phyloP scores from a whole-genome alignment of 306 rosid species.

The Glycine tomentella region DNA sequence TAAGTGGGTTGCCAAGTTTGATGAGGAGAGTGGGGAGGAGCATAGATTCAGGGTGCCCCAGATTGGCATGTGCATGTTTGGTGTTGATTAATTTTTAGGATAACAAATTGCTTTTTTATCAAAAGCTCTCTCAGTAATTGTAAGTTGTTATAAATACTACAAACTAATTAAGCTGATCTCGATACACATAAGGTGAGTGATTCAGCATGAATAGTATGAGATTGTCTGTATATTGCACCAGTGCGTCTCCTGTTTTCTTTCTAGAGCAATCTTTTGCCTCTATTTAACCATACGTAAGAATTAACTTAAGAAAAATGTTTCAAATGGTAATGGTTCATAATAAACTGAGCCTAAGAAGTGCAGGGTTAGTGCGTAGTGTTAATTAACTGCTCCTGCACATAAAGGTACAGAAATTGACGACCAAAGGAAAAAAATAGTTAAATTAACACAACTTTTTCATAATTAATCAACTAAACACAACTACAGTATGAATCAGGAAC shows the following conservation, averaged over 20 bases:
- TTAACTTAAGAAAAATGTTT: neutral
- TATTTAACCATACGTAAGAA: neutral
- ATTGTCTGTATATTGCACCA: neutral
- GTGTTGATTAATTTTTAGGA: neutral
- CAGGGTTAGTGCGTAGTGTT: neutral
- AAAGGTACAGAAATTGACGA: neutral
- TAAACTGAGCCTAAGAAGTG: neutral
- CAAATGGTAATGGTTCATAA: constrained; percentile 7
- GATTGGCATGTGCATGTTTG: constrained; percentile 16
- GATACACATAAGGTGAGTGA: neutral
- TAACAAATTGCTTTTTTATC: neutral
- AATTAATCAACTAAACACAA: neutral
- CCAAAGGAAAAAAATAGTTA: neutral
- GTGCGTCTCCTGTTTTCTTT: neutral
- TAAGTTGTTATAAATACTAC: neutral
- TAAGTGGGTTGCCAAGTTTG: constrained; percentile 64
- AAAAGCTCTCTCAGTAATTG: neutral
- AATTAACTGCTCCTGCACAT: constrained; percentile 1
- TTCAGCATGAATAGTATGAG: constrained; percentile 1
- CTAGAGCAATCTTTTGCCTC: constrained; percentile 9
- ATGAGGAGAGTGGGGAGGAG: constrained; percentile 69
- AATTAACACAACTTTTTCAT: neutral
- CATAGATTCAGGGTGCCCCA: constrained; percentile 60
- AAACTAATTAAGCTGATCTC: neutral
- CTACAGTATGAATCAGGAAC: neutral